Evolutionary conservation across 345 rosid genomes (phyloP), one percentile per base, ranked within the genome.

Genomic region (Corchorus olitorius): DNA sequence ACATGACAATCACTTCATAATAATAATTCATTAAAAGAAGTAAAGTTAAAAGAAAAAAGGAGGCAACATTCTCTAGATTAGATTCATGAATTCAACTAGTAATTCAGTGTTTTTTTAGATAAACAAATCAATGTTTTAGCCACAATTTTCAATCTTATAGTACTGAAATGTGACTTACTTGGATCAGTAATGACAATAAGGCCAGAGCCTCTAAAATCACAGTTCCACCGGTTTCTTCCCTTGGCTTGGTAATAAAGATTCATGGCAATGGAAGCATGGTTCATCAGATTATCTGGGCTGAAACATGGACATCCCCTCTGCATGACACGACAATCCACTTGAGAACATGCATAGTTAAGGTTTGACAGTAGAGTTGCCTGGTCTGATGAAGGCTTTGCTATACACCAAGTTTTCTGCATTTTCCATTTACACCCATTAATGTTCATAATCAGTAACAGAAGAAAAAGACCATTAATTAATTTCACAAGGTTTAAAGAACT

Each of bases 361-460:
- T 88, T 88, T 46, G 78, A 88, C 33, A 80, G 4, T 27, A 89
- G 91, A 17, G 87, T 46, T 39, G 84, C 83, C 62, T 80, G 79
- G 69, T 89, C 90, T 4, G 92, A 84, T 34, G 97, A 89, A 63
- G 92, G 92, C 82, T 92, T 92, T 0, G 97, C 92, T 70, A 89
- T 86, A 80, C 97, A 92, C 97, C 92, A 88, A 5, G 89, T 85
- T 81, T 84, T 86, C 88, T 84, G 84, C 78, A 61, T 37, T 34
- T 61, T 61, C 14, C 16, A 66, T 70, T 70, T 68, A 5, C 9
- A 43, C 53, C 12, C 27, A 27, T 27, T 27, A 0, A 27, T 27
- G 27, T 27, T 27, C 27, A 27, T 27, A 27, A 27, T 27, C 27
- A 27, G 27, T 27, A 27, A 27, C 27, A 27, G 27, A 27, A 27